Base-by-base conservation (phyloP, 345 rosid genomes). In the Kandelia obovata region DNA sequence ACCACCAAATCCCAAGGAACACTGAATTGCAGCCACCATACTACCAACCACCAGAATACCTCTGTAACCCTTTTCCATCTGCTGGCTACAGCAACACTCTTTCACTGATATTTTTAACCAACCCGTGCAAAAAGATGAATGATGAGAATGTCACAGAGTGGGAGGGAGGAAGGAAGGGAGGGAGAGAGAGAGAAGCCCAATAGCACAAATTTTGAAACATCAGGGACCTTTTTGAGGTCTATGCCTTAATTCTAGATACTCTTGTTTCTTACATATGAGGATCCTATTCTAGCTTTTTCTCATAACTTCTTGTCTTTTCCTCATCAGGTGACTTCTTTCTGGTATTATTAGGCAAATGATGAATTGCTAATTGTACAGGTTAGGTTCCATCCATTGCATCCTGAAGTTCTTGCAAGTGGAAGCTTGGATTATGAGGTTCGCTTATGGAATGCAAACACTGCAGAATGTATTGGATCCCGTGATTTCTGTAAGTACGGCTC, bases 401-500 rank as follows among this genome's bases (percentile, higher is more conserved):
- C 88, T 15, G 82, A 82, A 67, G 80, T 89, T 66, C 81, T 89
- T 78, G 95, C 95, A 23, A 89, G 91, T 83, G 89, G 91, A 65
- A 89, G 91, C 81, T 79, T 89, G 80, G 95, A 89, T 81, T 85
- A 82, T 67, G 89, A 87, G 83, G 95, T 89, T 65, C 87, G 91
- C 65, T 74, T 89, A 71, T 89, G 95, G 95, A 80, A 87, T 73
- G 88, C 95, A 74, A 83, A 75, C 68, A 82, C 89, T 21, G 79
- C 88, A 34, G 91, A 86, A 74, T 89, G 89, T 71, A 78, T 82
- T 62, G 94, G 89, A 73, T 83, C 88, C 28, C 88, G 85, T 56
- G 91, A 86, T 77, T 89, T 86, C 66, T 77, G 94, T 89, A 88
- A 71, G 61, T 65, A 58, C 52, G 9, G 7, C 51, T 62, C 49